A percentile compares a stretch with the other conserved stretches of the same genome.
Conservation (phyloP, 805 yeast species). For the Wickerhamomyces alni region DNA sequence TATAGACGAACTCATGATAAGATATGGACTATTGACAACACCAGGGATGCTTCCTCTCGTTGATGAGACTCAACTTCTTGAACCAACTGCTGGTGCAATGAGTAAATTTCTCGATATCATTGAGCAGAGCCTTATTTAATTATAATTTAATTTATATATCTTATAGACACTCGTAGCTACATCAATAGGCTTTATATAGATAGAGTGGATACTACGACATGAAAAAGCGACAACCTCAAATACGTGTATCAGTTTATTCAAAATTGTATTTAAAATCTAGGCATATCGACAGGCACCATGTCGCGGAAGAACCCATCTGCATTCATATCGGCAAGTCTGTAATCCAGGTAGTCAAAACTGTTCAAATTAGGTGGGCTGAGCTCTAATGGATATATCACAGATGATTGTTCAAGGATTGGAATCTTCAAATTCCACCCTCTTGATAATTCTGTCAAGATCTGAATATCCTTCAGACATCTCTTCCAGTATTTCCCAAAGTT, state of each 20-base stretch:
- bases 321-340: neutral
- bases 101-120: neutral
- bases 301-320: neutral
- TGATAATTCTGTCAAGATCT: conserved; percentile 21
- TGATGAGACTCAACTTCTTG: neutral
- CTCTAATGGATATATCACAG: neutral
- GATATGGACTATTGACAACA: conserved; percentile 1
- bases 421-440: conserved; percentile 19
- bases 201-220: too few species aligned
- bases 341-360: neutral
- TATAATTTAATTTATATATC: too few species aligned
- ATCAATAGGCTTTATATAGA: too few species aligned
- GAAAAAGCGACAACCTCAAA: neutral
- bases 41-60: neutral
- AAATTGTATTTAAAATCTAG: too few species aligned
- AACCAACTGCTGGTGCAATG: neutral
- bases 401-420: neutral
- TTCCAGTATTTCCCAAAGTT: conserved; percentile 24
- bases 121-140: too few species aligned
- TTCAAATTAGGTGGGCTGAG: neutral
- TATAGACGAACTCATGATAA: neutral
- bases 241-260: neutral
- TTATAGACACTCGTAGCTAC: too few species aligned
- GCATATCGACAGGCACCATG: too few species aligned
- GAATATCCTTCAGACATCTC: conserved; percentile 25